These are phyloP conservation scores for Asterophora parasitica DNA, from an alignment of 768 basidiomycete genomes.

Conservation along the genomic window DNA sequence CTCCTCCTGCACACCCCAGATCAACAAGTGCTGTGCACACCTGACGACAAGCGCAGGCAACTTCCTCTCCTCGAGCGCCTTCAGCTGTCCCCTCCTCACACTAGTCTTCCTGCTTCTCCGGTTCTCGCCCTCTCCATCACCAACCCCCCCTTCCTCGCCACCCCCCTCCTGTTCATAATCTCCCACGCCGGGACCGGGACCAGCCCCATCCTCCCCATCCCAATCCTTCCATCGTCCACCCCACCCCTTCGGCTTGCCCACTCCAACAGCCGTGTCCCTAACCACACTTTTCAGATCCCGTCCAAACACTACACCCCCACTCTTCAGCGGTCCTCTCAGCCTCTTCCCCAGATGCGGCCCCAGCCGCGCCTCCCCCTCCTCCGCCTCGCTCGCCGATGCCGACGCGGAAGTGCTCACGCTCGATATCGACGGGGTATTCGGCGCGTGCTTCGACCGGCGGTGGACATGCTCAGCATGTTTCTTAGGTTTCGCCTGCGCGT, in stretches of 20 bases:
- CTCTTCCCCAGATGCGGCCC: slow-evolving; percentile 52
- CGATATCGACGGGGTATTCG: slow-evolving; percentile 55
- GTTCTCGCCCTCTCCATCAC: neutral
- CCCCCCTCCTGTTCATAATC: neutral
- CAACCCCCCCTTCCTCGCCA: slow-evolving; percentile 14
- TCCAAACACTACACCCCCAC: slow-evolving; percentile 56
- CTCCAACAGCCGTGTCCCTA: slow-evolving; percentile 47
- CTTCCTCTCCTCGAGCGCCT: slow-evolving; percentile 42
- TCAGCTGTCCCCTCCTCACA: slow-evolving; percentile 22
- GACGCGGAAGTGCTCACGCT: slow-evolving; percentile 22
- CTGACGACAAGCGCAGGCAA: slow-evolving; percentile 76
- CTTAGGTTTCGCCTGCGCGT: slow-evolving; percentile 26
- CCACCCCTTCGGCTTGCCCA: slow-evolving; percentile 19
- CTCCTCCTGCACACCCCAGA: slow-evolving; percentile 84
- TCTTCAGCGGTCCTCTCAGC: slow-evolving; percentile 49
- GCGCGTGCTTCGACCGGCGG: slow-evolving; percentile 46
- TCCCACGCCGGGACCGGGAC: slow-evolving; percentile 13
- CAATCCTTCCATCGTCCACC: slow-evolving; percentile 20
- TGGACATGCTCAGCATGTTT: slow-evolving; percentile 17
- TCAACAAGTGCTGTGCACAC: slow-evolving; percentile 76
- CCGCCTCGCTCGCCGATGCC: slow-evolving; percentile 24
- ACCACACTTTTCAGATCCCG: slow-evolving; percentile 52
- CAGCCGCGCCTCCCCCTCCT: slow-evolving; percentile 33
- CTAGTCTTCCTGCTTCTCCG: slow-evolving; percentile 16
- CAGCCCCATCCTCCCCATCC: slow-evolving; percentile 20